Percentiles rank a stretch among this genome's conserved stretches.
Conservation (phyloP, 2,329 filamentous ascomycete genomes). For the Leptographium radiaticola region DNA sequence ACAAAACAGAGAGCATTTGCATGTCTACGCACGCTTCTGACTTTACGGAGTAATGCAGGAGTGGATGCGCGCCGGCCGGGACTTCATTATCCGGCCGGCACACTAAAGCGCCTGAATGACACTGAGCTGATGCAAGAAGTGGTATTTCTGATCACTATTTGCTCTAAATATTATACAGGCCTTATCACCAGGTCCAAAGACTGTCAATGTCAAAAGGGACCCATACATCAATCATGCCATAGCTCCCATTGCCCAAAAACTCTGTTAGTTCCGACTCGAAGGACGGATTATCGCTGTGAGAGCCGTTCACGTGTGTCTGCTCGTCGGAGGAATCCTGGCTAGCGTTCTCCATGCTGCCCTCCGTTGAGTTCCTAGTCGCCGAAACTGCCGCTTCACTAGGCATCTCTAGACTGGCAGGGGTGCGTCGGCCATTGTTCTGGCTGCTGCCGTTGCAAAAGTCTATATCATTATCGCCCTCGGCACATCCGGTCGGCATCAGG, state of each 20-base stretch:
- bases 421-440: not conserved
- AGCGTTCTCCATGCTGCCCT: not conserved
- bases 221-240: conserved; percentile 5
- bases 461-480: not conserved
- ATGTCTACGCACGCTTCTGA: not conserved
- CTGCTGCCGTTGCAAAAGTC: not conserved
- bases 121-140: not conserved
- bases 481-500: not conserved
- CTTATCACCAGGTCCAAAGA: not conserved
- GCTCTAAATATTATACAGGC: not conserved
- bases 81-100: not conserved
- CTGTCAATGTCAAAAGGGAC: not conserved
- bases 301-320: not conserved
- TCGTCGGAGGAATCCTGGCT: not conserved
- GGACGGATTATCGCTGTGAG: not conserved
- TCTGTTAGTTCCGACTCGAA: conserved; percentile 3
- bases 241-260: conserved; percentile 3
- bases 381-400: conserved; percentile 1
- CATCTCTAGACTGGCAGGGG: conserved; percentile 1
- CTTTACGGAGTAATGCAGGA: not conserved
- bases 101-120: not conserved
- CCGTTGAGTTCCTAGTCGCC: not conserved
- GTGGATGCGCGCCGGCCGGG: not conserved
- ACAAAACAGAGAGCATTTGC: not conserved
- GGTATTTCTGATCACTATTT: not conserved